Percentiles rank a stretch among this genome's conserved stretches.
These are phyloP conservation scores for Calonectria pteridis DNA, from an alignment of 2,329 filamentous ascomycete species.

Conservation along the genomic window DNA sequence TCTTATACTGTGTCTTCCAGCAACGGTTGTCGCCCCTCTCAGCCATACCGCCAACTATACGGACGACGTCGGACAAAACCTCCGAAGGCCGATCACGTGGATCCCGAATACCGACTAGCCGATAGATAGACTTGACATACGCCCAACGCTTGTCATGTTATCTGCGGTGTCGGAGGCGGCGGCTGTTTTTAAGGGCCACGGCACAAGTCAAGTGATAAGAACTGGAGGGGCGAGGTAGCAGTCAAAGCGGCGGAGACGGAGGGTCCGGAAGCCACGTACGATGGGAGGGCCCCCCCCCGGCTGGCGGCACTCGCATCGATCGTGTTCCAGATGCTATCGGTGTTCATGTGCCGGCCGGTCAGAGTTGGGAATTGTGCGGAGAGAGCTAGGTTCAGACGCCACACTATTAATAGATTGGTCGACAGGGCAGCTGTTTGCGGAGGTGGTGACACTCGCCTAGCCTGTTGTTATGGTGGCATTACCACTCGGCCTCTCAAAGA, in stretches of 20 bases:
- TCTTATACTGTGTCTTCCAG: conserved; percentile 2
- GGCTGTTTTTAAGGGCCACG: neutral
- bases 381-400: neutral
- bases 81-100: conserved; percentile 11
- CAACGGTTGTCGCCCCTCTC: neutral
- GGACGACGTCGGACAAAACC: neutral
- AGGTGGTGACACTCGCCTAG: neutral
- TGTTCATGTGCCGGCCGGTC: conserved; percentile 6
- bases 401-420: conserved; percentile 6
- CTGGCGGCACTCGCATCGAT: neutral
- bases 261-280: neutral
- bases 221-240: conserved; percentile 7
- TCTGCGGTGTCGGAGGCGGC: conserved; percentile 9
- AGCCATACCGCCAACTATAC: neutral
- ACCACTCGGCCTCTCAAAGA: neutral
- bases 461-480: neutral
- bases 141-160: neutral
- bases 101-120: neutral
- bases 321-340: neutral
- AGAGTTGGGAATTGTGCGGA: conserved; percentile 1
- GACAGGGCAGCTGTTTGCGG: neutral
- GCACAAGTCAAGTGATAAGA: conserved; percentile 8
- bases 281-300: neutral
- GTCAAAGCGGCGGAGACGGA: conserved; percentile 1
- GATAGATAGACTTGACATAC: neutral